phyloP scores from a whole-genome alignment of 2,329 filamentous ascomycete species.

The Tricladium varicosporioides region DNA sequence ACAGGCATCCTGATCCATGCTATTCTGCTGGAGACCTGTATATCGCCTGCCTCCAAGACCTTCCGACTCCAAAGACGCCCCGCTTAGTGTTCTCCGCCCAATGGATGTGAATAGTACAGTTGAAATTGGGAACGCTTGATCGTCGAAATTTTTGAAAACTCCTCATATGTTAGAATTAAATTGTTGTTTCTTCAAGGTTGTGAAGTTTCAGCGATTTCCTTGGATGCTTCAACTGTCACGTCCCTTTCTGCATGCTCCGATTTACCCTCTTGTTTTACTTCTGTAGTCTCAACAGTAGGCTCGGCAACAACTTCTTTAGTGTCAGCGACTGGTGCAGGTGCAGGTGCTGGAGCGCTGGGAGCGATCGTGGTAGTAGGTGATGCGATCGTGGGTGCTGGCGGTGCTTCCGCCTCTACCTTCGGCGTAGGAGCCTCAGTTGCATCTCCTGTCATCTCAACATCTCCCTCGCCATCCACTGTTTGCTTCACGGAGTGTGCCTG shows the following conservation, averaged over 20 bases:
- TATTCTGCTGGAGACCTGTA: neutral
- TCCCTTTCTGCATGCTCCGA: slow-evolving; percentile 30
- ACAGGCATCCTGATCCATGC: neutral
- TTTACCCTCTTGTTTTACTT: slow-evolving; percentile 34
- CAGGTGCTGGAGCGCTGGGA: slow-evolving; percentile 4
- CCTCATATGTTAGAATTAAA: slow-evolving; percentile 13
- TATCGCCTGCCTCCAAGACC: neutral
- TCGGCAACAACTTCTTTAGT: slow-evolving; percentile 22
- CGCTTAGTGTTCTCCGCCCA: slow-evolving; percentile 15
- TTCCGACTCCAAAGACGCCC: slow-evolving; percentile 20
- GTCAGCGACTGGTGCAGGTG: slow-evolving; percentile 30
- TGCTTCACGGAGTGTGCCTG: slow-evolving; percentile 28
- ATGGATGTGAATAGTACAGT: slow-evolving; percentile 5
- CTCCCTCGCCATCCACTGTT: slow-evolving; percentile 31
- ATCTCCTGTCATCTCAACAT: slow-evolving; percentile 33
- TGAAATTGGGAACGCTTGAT: neutral
- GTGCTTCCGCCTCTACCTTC: neutral
- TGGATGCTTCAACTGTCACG: slow-evolving; percentile 30
- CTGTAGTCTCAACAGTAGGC: slow-evolving; percentile 23
- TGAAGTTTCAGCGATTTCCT: slow-evolving; percentile 25
- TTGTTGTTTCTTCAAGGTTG: slow-evolving; percentile 1
- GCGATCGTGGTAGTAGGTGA: slow-evolving; percentile 4
- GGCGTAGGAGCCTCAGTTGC: slow-evolving; percentile 3
- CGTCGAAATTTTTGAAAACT: neutral
- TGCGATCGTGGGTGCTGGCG: neutral